Base-by-base conservation (phyloP, 768 basidiomycete genomes). In the Tremella yokohamensis region DNA sequence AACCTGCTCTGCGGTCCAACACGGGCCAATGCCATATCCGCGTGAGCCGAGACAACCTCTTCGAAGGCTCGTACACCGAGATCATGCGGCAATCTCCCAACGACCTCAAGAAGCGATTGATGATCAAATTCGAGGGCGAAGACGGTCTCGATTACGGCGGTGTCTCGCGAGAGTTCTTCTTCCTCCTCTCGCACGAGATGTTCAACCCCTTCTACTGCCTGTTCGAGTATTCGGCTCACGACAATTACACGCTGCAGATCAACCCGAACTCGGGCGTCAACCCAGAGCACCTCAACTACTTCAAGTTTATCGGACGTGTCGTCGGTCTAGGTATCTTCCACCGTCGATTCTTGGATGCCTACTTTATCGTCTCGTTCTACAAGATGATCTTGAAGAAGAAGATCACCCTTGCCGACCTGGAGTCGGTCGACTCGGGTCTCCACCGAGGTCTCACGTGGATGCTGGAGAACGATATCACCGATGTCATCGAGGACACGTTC, bases 101-200 rank as follows among this genome's bases (percentile, higher is more conserved):
- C 73, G 96, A 99, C 78, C 78, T 99, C 69, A 98, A 97, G 85
- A 99, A 99, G 80, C 82, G 96, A 48, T 78, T 98, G 66, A 98
- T 98, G 96, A 98, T 98, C 80, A 99, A 98, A 80, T 99, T 99
- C 78, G 93, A 96, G 68, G 96, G 96, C 29, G 96, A 99, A 76
- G 96, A 98, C 76, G 96, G 96, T 75, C 79, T 98, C 64, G 96
- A 99, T 81, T 99, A 99, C 75, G 96, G 96, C 75, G 96, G 96
- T 77, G 79, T 98, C 57, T 96, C 93, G 40, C 86, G 93, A 81
- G 96, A 99, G 79, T 99, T 98, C 82, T 99, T 99, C 83, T 99
- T 98, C 88, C 80, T 99, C 57, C 83, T 99, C 49, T 98, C 94
- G 34, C 96, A 99, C 77, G 96, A 98, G 79, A 98, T 99, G 96